A percentile compares a stretch with the other conserved stretches of the same genome.
Conservation (phyloP, 441 rosid genomes). For the Raphanus hybrid region DNA sequence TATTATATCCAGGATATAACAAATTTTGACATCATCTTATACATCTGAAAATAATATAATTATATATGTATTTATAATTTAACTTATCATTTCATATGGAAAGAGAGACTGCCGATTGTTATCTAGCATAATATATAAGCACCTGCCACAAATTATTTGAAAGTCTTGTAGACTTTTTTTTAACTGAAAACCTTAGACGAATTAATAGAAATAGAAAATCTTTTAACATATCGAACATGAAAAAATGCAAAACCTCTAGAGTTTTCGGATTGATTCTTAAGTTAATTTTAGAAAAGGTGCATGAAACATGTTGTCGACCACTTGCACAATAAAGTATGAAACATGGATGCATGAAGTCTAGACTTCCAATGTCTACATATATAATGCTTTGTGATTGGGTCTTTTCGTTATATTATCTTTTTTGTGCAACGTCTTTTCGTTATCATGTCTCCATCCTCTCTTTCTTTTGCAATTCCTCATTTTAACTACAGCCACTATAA, state of each 20-base stretch:
- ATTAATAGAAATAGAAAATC: not conserved
- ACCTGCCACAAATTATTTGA: not conserved
- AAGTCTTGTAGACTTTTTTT: not conserved
- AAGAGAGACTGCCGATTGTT: not conserved
- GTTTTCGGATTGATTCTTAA: conserved; percentile 21
- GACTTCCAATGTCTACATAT: conserved; percentile 37
- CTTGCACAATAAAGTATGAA: conserved; percentile 38
- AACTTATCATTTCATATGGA: not conserved
- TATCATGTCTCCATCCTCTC: conserved; percentile 29
- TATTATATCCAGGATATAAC: not conserved
- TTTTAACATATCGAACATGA: not conserved
- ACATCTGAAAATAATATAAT: not conserved
- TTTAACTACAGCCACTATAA: not conserved
- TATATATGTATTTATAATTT: not conserved
- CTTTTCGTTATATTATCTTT: conserved; percentile 24
- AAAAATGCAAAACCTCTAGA: conserved; percentile 1
- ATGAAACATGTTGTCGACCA: conserved; percentile 36
- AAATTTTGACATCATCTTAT: conserved; percentile 3
- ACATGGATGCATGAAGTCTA: conserved; percentile 33
- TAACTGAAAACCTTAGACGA: not conserved
- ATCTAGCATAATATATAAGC: not conserved
- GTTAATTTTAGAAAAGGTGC: conserved; percentile 10
- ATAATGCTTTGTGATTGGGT: conserved; percentile 39
- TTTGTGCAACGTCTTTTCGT: conserved; percentile 26
- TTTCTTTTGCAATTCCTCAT: conserved; percentile 21